Percentiles rank a stretch among this genome's conserved stretches.
Conservation (phyloP, 805 yeast species). For the Barnettozyma californica region DNA sequence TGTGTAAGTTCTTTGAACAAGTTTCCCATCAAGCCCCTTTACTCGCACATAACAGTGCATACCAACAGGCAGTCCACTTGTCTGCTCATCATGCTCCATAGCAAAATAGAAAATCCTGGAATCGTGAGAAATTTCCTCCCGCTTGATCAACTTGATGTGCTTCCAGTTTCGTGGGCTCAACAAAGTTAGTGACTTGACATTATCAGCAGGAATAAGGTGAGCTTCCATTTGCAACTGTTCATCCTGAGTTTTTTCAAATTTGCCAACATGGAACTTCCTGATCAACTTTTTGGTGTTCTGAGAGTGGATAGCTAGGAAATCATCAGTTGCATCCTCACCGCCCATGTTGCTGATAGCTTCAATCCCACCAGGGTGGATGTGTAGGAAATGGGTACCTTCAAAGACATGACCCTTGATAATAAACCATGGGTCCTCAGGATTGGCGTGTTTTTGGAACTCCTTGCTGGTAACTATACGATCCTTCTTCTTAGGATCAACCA, state of each 20-base stretch:
- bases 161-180: constrained; percentile 29
- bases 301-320: constrained; percentile 33
- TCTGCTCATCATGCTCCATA: constrained; percentile 27
- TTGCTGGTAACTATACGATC: constrained; percentile 4
- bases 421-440: constrained; percentile 13
- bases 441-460: constrained; percentile 9
- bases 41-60: constrained; percentile 27
- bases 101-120: constrained; percentile 27
- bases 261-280: constrained; percentile 25
- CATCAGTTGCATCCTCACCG: constrained; percentile 29
- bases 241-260: constrained; percentile 4
- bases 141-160: constrained; percentile 16
- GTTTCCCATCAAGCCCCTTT: constrained; percentile 20
- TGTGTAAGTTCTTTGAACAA: constrained; percentile 31
- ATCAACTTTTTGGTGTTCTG: constrained; percentile 24
- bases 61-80: constrained; percentile 30
- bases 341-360: constrained; percentile 24
- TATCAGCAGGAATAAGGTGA: not conserved
- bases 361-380: constrained; percentile 30
- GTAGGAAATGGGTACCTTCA: constrained; percentile 29
- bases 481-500: constrained; percentile 23
- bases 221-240: not conserved
- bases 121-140: constrained; percentile 25
- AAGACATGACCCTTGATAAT: constrained; percentile 34
- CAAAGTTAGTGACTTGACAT: constrained; percentile 14